Conservation (phyloP, 495 filamentous ascomycete species). For the Penicillium verhagenii region DNA sequence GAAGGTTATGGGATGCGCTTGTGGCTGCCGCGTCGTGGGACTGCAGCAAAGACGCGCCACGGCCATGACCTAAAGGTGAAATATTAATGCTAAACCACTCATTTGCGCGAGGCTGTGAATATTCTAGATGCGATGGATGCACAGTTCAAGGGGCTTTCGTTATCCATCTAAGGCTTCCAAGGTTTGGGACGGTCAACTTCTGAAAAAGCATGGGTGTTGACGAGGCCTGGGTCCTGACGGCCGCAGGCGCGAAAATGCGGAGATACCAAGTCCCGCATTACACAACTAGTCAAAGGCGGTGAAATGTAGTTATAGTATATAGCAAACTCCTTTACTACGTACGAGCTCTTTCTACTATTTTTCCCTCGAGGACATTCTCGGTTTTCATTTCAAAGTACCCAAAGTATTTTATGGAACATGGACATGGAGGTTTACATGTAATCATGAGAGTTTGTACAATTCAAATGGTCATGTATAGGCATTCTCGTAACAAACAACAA, state of each 20-base stretch:
- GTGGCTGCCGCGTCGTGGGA: neutral
- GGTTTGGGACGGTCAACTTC: neutral
- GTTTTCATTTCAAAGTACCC: too few relatives aligned
- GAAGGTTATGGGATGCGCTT: neutral
- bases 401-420: too few relatives aligned
- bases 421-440: too few relatives aligned
- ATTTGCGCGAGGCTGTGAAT: too few relatives aligned
- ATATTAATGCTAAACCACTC: neutral
- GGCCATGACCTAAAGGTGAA: neutral
- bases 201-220: too few relatives aligned
- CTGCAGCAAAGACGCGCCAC: neutral
- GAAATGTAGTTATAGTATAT: neutral
- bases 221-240: neutral
- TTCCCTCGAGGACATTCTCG: too few relatives aligned
- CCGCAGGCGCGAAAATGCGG: neutral
- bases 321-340: neutral
- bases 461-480: neutral
- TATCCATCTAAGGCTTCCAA: neutral
- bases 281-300: constrained; percentile 1
- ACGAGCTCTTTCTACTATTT: too few relatives aligned
- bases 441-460: too few relatives aligned
- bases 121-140: neutral
- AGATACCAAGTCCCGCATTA: neutral
- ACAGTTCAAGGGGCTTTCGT: neutral
- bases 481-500: constrained; percentile 2